Percentiles rank a stretch among this genome's conserved stretches.
These are phyloP conservation scores for Ambrosiella beaveri DNA, from an alignment of 2,329 filamentous ascomycete genomes.

Conservation along the genomic window DNA sequence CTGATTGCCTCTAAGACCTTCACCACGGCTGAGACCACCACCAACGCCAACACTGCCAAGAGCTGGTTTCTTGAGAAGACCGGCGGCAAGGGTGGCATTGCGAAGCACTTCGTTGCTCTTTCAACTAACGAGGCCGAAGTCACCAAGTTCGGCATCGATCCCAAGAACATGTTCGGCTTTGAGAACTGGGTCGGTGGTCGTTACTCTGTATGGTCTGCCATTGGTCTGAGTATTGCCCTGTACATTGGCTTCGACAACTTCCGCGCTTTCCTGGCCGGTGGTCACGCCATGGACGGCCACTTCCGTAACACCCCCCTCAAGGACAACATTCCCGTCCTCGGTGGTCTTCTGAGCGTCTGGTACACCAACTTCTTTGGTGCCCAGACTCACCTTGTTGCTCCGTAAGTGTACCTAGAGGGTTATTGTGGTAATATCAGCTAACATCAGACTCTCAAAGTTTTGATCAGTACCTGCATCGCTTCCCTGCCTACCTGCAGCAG, in stretches of 20 bases:
- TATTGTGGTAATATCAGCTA: background rate
- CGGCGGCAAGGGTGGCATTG: constrained; percentile 63
- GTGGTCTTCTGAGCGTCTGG: constrained; percentile 89
- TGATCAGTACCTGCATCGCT: constrained; percentile 97
- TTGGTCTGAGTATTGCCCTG: constrained; percentile 81
- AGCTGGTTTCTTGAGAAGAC: constrained; percentile 82
- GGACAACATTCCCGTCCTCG: constrained; percentile 87
- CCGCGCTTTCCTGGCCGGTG: constrained; percentile 84
- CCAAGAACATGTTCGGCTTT: constrained; percentile 99
- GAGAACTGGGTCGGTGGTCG: constrained; percentile 96
- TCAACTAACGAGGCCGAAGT: constrained; percentile 93
- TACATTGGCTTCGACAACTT: constrained; percentile 98
- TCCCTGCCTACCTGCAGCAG: constrained; percentile 97
- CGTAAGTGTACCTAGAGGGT: constrained; percentile 39
- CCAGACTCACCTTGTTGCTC: constrained; percentile 91
- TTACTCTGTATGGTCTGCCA: constrained; percentile 98
- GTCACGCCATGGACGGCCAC: constrained; percentile 96
- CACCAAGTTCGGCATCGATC: constrained; percentile 95
- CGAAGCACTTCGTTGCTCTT: constrained; percentile 96
- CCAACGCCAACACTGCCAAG: constrained; percentile 96
- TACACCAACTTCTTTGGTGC: constrained; percentile 98
- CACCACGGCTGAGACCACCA: constrained; percentile 91
- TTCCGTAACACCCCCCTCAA: constrained; percentile 81
- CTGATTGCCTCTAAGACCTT: constrained; percentile 98
- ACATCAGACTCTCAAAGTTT: constrained; percentile 37